Conservation (phyloP, 1,284 basidiomycete species). For the Cryptococcus sp. region DNA sequence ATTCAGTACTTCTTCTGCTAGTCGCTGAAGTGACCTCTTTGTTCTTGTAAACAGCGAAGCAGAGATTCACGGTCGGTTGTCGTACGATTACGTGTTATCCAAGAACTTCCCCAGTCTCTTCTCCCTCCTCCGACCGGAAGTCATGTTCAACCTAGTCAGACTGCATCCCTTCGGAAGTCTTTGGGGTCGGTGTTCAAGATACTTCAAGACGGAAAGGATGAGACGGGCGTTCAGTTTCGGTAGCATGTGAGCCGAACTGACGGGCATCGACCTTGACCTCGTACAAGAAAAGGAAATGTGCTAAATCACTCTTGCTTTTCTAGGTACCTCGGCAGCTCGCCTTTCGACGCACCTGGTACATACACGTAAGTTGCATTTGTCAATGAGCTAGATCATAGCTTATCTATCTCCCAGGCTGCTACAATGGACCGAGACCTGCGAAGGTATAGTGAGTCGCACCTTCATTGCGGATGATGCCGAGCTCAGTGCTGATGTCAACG, state of each 20-base stretch:
- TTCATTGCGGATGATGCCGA: background rate
- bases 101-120: constrained; percentile 56
- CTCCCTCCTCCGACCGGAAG: constrained; percentile 54
- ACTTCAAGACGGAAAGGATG: constrained; percentile 59
- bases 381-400: background rate
- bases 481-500: constrained; percentile 2
- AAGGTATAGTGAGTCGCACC: constrained; percentile 51
- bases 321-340: constrained; percentile 56
- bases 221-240: constrained; percentile 57
- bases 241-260: constrained; percentile 48
- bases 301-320: background rate
- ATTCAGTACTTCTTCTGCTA: background rate
- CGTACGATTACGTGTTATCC: constrained; percentile 57
- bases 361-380: constrained; percentile 45
- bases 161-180: constrained; percentile 52
- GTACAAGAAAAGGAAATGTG: background rate
- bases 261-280: background rate
- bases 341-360: constrained; percentile 60
- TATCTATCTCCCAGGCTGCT: constrained; percentile 39
- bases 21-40: background rate
- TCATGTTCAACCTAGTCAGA: constrained; percentile 52
- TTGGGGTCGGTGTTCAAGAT: constrained; percentile 51
- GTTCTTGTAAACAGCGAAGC: constrained; percentile 32
- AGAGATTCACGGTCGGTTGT: constrained; percentile 38
- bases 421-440: constrained; percentile 60